Base-by-base conservation (phyloP, 768 basidiomycete genomes). In the Termitomyces sp. region DNA sequence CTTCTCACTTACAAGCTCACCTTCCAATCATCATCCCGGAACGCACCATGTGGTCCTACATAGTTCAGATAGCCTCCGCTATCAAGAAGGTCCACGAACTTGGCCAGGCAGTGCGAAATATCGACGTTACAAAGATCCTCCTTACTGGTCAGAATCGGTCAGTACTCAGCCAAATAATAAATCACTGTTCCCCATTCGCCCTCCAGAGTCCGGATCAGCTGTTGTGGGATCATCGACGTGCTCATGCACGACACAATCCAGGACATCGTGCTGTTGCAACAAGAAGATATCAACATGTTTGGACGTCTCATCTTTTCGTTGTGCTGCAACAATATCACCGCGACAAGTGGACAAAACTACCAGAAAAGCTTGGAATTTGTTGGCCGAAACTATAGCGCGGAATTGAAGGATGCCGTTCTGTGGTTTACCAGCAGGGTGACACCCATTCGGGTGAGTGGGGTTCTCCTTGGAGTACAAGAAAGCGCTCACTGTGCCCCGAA, bases 61-160 rank as follows among this genome's bases (percentile, higher is more conserved):
- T 97, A 47, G 80, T 93, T 21, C 97, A 99, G 69, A 83, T 98
- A 55, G 86, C 89, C 5, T 86, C 81, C 59, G 95, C 91, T 1
- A 83, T 98, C 70, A 93, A 89, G 70, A 83, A 81, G 44, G 86
- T 90, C 0, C 97, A 99, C 66, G 86, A 88, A 49, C 79, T 79
- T 3, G 90, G 91, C 0, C 73, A 91, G 50, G 90, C 94, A 0
- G 79, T 93, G 40, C 79, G 94, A 40, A 84, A 86, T 71, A 72
- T 98, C 21, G 97, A 98, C 59, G 79, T 84, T 9, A 88, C 86
- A 23, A 97, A 97, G 73, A 81, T 99, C 42, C 65, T 99, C 49
- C 70, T 96, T 30, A 95, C 93, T 1, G 89, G 92, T 17, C 86
- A 91, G 74, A 96, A 98, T 72, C 82, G 94, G 89, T 89, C 32